Evolutionary conservation across 805 yeast species (phyloP), one percentile per base, ranked within the genome.

Genomic region (Starmerella kuoi): DNA sequence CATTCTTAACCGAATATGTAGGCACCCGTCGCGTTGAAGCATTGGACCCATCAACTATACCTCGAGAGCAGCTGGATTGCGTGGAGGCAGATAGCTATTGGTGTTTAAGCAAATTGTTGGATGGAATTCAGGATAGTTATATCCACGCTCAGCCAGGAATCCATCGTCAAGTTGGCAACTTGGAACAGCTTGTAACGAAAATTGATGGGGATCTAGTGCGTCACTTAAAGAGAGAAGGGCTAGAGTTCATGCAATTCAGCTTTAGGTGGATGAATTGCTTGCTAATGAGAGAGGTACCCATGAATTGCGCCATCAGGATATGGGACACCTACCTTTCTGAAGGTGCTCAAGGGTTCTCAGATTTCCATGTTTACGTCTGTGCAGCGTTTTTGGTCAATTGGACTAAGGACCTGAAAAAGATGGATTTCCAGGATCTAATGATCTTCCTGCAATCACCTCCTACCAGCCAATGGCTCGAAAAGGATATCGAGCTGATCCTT

Each of bases 211-310:
- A 73, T 21, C 66, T 91, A 26, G 76, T 77, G 31, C 67, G 67
- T 30, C 97, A 91, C 63, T 73, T 91, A 49, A 77, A 77, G 46
- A 56, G 61, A 1, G 95, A 91, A 58, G 82, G 82, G 37, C 75
- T 91, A n/a, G 95, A 91, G 61, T 91, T 91, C 56, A 76, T 91
- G 49, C 98, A 91, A 61, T 91, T 91, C 61, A 76, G 95, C 18
- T 91, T 91, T 65, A 70, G 98, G 52, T 91, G 98, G 98, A 91
- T 91, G 97, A 91, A 91, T 62, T 91, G 98, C 65, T 66, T 91
- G 55, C 65, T 91, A 38, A 91, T 91, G 98, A 74, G 98, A 51
- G 98, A 91, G 55, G 69, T 91, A 35, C 75, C 79, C 32, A 76
- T 91, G 55, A 66, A 67, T 24, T 73, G 84, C 46, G 81, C 87